A percentile compares a stretch with the other conserved stretches of the same genome.
These are phyloP conservation scores for Auriscalpium vulgare DNA, from an alignment of 768 basidiomycete genomes.

Conservation along the genomic window DNA sequence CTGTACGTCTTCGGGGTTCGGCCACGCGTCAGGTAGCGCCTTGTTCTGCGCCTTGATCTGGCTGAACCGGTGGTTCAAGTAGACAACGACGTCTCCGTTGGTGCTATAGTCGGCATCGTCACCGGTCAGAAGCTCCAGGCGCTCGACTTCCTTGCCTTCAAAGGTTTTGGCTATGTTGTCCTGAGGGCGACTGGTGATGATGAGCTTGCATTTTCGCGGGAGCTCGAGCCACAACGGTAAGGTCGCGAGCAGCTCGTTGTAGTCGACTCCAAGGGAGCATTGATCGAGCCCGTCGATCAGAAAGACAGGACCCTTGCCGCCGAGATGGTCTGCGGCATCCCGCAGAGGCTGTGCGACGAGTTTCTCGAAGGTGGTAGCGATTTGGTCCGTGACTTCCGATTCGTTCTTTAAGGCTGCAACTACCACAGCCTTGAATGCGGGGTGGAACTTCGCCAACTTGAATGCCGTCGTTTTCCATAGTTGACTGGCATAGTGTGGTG, in stretches of 20 bases:
- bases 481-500: neutral
- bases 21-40: slow-evolving; percentile 4
- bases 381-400: neutral
- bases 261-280: neutral
- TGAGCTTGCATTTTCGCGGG: slow-evolving; percentile 8
- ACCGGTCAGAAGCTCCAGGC: slow-evolving; percentile 5
- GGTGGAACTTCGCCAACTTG: slow-evolving; percentile 9
- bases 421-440: slow-evolving; percentile 2
- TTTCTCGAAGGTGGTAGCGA: neutral
- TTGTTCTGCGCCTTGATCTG: slow-evolving; percentile 5
- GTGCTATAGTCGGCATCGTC: neutral
- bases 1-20: neutral
- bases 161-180: slow-evolving; percentile 4
- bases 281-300: slow-evolving; percentile 8
- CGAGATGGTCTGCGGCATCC: neutral
- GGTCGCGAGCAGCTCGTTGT: neutral
- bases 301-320: neutral
- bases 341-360: slow-evolving; percentile 3
- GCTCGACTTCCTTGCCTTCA: neutral
- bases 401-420: neutral
- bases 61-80: slow-evolving; percentile 3
- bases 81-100: neutral
- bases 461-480: slow-evolving; percentile 6
- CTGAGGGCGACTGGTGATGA: slow-evolving; percentile 6
- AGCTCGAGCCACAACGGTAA: slow-evolving; percentile 1